Percentiles rank a stretch among this genome's conserved stretches.
These are phyloP conservation scores for Calycina herbarum DNA, from an alignment of 2,329 filamentous ascomycete species.

Conservation along the genomic window DNA sequence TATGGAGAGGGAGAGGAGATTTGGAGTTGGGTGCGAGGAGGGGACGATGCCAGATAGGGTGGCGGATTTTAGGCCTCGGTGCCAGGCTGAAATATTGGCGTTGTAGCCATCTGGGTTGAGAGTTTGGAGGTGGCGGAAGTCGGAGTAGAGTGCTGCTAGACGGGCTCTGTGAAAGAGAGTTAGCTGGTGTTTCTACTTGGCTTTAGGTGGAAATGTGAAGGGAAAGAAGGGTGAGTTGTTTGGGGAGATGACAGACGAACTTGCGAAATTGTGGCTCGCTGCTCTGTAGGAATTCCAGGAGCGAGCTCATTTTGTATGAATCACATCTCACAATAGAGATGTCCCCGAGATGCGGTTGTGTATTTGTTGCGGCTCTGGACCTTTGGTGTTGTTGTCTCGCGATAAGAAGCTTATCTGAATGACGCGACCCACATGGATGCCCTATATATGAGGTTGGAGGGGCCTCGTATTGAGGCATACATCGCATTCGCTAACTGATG, in stretches of 20 bases:
- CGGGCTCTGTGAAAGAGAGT: constrained; percentile 56
- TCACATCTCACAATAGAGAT: constrained; percentile 16
- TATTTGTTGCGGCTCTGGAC: neutral
- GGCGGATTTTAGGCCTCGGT: constrained; percentile 69
- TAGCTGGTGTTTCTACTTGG: neutral
- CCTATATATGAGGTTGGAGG: neutral
- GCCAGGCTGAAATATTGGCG: constrained; percentile 80
- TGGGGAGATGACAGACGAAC: constrained; percentile 39
- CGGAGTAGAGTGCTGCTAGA: constrained; percentile 83
- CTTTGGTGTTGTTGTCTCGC: neutral
- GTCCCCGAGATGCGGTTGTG: neutral
- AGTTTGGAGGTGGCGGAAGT: constrained; percentile 72
- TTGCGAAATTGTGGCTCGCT: constrained; percentile 62
- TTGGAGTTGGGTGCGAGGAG: constrained; percentile 45
- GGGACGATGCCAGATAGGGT: constrained; percentile 57
- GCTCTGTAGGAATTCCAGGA: constrained; percentile 64
- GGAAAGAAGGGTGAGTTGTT: neutral
- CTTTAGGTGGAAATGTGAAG: neutral
- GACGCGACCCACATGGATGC: neutral
- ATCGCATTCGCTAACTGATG: too few relatives aligned
- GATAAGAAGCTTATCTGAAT: constrained; percentile 8
- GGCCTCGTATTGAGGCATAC: too few relatives aligned
- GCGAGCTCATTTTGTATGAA: constrained; percentile 57
- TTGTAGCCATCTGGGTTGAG: constrained; percentile 83
- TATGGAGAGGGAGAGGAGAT: constrained; percentile 53